Conservation (phyloP, 2,329 filamentous ascomycete species). For the Lasiodiplodia theobromae region DNA sequence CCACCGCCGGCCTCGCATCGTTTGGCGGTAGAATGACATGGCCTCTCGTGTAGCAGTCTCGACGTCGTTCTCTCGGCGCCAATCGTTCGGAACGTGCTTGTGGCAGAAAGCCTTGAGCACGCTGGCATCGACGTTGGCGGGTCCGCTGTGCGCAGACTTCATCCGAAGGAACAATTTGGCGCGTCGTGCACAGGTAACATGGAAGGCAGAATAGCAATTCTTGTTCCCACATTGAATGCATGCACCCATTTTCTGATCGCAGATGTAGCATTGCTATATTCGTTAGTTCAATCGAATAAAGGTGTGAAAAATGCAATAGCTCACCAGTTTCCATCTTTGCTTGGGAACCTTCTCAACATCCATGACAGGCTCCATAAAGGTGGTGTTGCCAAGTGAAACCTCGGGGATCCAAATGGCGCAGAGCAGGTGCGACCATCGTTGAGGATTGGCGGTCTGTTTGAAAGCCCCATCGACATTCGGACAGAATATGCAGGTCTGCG, state of each 20-base stretch:
- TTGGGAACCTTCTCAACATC: slow-evolving; percentile 98
- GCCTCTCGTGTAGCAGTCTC: slow-evolving; percentile 81
- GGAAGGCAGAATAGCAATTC: slow-evolving; percentile 94
- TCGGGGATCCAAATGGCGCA: slow-evolving; percentile 99
- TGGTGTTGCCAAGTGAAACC: slow-evolving; percentile 92
- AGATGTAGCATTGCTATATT: slow-evolving; percentile 82
- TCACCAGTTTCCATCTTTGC: slow-evolving; percentile 82
- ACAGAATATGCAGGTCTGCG: slow-evolving; percentile 92
- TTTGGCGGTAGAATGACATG: slow-evolving; percentile 86
- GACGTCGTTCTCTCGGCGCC: slow-evolving; percentile 85
- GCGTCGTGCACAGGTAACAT: slow-evolving; percentile 91
- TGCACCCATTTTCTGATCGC: slow-evolving; percentile 95
- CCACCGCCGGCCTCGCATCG: slow-evolving; percentile 90
- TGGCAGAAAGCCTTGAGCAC: slow-evolving; percentile 95
- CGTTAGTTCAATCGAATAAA: slow-evolving; percentile 31
- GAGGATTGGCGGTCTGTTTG: slow-evolving; percentile 91
- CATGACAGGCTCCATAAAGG: slow-evolving; percentile 98
- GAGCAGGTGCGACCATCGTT: slow-evolving; percentile 95
- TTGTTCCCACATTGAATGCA: slow-evolving; percentile 99
- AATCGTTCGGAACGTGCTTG: slow-evolving; percentile 89
- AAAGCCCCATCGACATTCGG: slow-evolving; percentile 97
- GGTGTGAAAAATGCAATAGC: slow-evolving; percentile 28
- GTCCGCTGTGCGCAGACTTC: slow-evolving; percentile 86
- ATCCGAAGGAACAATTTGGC: slow-evolving; percentile 91
- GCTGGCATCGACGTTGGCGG: slow-evolving; percentile 79